Evolutionary conservation across 2,329 filamentous ascomycete genomes (phyloP).

Genomic region (Conoideocrella luteorostrata): DNA sequence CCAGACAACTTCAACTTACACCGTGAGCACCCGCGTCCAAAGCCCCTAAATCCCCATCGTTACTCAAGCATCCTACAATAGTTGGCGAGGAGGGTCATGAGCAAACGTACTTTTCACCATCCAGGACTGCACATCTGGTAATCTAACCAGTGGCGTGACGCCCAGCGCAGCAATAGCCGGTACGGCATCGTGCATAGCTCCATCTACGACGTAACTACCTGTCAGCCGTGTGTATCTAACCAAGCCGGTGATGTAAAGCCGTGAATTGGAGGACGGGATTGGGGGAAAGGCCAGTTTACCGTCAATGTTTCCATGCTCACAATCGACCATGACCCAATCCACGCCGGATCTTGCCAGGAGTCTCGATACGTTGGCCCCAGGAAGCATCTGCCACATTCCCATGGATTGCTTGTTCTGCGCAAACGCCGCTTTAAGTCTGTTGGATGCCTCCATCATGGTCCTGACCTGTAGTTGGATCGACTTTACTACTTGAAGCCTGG

Average conservation of each 20-base stretch:
- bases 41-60: constrained; percentile 27
- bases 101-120: constrained; percentile 36
- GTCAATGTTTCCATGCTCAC: constrained; percentile 47
- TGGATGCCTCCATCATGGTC: constrained; percentile 35
- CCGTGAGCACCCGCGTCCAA: constrained; percentile 45
- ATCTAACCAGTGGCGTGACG: constrained; percentile 37
- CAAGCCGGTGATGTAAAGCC: too few relatives aligned
- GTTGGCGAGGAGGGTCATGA: too few relatives aligned
- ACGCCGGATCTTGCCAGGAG: constrained; percentile 54
- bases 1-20: too few relatives aligned
- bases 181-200: constrained; percentile 47
- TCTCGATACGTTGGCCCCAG: constrained; percentile 53
- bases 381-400: constrained; percentile 59
- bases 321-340: constrained; percentile 60
- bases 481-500: too few relatives aligned
- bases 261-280: too few relatives aligned
- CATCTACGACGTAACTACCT: constrained; percentile 24
- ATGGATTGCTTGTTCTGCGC: constrained; percentile 41
- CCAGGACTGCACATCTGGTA: constrained; percentile 44
- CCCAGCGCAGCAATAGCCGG: constrained; percentile 43
- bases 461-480: too few relatives aligned
- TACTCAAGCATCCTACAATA: not conserved
- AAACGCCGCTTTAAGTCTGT: constrained; percentile 44
- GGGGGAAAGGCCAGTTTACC: constrained; percentile 26
- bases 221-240: not conserved